Conservation (phyloP, 2,329 filamentous ascomycete genomes). For the Monosporascus sp. region DNA sequence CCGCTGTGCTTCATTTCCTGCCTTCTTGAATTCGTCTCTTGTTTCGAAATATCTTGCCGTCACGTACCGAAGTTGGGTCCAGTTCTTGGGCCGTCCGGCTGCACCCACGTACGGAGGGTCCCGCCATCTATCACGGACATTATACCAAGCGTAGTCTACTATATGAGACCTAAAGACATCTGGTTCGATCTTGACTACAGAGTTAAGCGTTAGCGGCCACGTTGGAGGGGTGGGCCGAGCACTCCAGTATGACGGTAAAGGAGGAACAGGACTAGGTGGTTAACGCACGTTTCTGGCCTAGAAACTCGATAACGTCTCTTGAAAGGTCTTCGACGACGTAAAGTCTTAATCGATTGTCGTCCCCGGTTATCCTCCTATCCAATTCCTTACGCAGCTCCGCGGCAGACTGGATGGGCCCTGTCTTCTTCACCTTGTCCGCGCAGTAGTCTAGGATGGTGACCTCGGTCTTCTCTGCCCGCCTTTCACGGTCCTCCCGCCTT, state of each 20-base stretch:
- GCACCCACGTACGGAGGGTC: constrained; percentile 18
- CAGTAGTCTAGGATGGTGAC: constrained; percentile 10
- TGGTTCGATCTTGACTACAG: constrained; percentile 8
- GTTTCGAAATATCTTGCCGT: constrained; percentile 18
- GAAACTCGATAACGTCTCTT: constrained; percentile 12
- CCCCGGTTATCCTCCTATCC: neutral
- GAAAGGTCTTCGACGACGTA: constrained; percentile 17
- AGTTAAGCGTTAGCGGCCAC: neutral
- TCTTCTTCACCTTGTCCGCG: neutral
- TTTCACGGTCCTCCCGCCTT: neutral
- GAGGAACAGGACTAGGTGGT: neutral
- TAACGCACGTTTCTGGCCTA: constrained; percentile 6
- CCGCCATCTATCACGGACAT: constrained; percentile 21
- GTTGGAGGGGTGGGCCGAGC: neutral
- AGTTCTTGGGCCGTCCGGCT: constrained; percentile 14
- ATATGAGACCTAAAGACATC: constrained; percentile 20
- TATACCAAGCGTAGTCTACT: constrained; percentile 19
- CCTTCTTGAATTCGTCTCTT: constrained; percentile 3
- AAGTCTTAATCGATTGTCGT: constrained; percentile 5
- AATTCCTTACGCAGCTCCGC: neutral
- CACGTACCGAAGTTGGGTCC: constrained; percentile 21
- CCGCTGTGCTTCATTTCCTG: constrained; percentile 3
- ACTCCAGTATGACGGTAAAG: neutral
- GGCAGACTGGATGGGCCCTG: neutral
- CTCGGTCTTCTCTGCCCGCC: constrained; percentile 5